phyloP scores from a whole-genome alignment of 768 basidiomycete species.

The Collybia nuda region DNA sequence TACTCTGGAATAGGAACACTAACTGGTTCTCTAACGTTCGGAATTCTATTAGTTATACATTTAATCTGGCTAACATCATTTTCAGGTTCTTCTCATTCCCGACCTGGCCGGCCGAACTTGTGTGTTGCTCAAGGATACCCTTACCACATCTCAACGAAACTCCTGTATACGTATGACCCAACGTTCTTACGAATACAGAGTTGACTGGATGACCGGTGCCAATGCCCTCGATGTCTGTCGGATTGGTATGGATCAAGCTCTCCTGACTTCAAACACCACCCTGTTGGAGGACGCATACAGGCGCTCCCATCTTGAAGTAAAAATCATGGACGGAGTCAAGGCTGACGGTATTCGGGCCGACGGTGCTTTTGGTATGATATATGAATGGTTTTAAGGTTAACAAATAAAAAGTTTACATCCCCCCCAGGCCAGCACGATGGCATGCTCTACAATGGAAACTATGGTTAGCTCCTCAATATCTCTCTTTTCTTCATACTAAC shows the following conservation, averaged over 20 bases:
- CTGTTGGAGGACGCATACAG: slow-evolving; percentile 49
- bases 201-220: slow-evolving; percentile 50
- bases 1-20: slow-evolving; percentile 35
- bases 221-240: slow-evolving; percentile 60
- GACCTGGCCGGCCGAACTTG: slow-evolving; percentile 45
- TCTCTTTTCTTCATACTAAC: not conserved
- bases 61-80: not conserved
- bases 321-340: slow-evolving; percentile 44
- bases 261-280: slow-evolving; percentile 38
- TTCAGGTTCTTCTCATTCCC: slow-evolving; percentile 52
- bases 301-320: slow-evolving; percentile 53
- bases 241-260: slow-evolving; percentile 54
- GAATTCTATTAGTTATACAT: not conserved
- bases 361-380: slow-evolving; percentile 44
- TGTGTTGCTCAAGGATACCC: slow-evolving; percentile 37
- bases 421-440: slow-evolving; percentile 57
- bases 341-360: slow-evolving; percentile 65
- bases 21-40: slow-evolving; percentile 54
- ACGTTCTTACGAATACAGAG: slow-evolving; percentile 42
- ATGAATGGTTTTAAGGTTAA: no score
- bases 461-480: slow-evolving; percentile 37
- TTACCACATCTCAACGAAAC: slow-evolving; percentile 31
- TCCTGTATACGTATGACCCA: slow-evolving; percentile 40
- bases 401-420: no score
- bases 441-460: slow-evolving; percentile 71